Base-by-base conservation (phyloP, 2,329 filamentous ascomycete species). In the Ophiosphaerella korrae region DNA sequence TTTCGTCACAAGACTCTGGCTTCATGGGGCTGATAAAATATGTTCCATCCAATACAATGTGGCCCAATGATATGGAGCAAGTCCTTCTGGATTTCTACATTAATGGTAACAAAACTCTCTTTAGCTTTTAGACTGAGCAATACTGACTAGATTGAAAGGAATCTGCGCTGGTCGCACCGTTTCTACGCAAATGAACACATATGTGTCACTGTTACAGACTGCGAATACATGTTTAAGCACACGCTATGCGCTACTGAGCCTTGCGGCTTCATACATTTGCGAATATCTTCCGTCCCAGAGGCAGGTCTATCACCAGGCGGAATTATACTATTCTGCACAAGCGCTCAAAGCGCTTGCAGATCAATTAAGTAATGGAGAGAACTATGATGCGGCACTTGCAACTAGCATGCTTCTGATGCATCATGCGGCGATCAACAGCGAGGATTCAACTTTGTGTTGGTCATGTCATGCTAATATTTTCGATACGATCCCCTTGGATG, bases 351-450 rank as follows among this genome's bases (percentile, higher is more conserved):
- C 65, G 6, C 42, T 71, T 4, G 55, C 66, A 14, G 49, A 54
- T 16, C 68, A 71, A 24, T 70, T 71, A 34, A 61, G 54, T 29
- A 62, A 55, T 9, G 59, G 64, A n/a, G 55, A 64, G 5, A 48
- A 64, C 32, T 68, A 63, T 34, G 61, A 66, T n/a, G 67, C 65
- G 16, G 65, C 65, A 8, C 58, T 70, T 14, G 60, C 64, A 3
- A 71, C 68, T 4, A 67, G 67, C 43, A 71, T 71, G 68, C 53
- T 71, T 24, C 54, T 71, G 2, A 66, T 71, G 64, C 68, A 71
- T 29, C 65, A 70, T 21, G 61, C 63, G 34, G 60, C 58, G 11
- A 50, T 71, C 34, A 68, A 67, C 46, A 58, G 57, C 7, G 55
- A 66, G 8, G 65, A 70, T 1, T 60, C 62, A 5, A 55, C 52